Evolutionary conservation across 495 filamentous ascomycete genomes (phyloP), one percentile per base, ranked within the genome.

Genomic region (Darksidea phi): DNA sequence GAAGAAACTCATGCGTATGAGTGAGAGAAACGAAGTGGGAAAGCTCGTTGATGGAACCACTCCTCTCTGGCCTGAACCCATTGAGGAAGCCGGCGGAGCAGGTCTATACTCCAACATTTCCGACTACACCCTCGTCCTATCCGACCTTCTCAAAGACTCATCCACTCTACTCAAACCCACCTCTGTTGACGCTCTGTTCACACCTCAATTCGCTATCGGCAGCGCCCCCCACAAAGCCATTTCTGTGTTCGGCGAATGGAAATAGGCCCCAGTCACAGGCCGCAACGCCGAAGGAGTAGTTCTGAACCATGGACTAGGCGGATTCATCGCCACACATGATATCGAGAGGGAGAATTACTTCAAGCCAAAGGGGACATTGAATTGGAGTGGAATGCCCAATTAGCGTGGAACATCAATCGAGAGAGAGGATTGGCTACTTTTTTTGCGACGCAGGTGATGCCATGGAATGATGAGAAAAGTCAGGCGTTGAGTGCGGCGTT

Each of bases 381-480:
- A 37, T 32, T 69, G 67, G 63, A 54, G 53, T 24, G 67, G 67
- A 1, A 28, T 60, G 41, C 57, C 63, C n/a, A 66, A 66, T 51
- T 66, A 6, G 20, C 48, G 25, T 69, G 63, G 63, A 48, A 50
- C 11, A 42, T 66, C 4, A 59, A 66, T 63, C 23, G 63, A 21
- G 67, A 69, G 24, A 47, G 17, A 26, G 58, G 59, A 0, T 17
- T 62, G 20, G 67, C 58, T 28, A 23, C 46, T n/a, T 36, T 66
- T 4, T 63, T 49, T 41, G 67, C 53, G 18, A 63, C 54, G 23
- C 67, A 66, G 41, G 51, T 69, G 15, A 5, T 64, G 26, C 63
- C 63, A 5, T 56, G 24, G 53, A 50, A 41, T 18, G 67, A 69
- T 53, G 54, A 45, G 34, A 51, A 43, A 24, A 48, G 17, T 6